Evolutionary conservation across 768 basidiomycete genomes (phyloP).

Genomic region (Crucibulum laeve): DNA sequence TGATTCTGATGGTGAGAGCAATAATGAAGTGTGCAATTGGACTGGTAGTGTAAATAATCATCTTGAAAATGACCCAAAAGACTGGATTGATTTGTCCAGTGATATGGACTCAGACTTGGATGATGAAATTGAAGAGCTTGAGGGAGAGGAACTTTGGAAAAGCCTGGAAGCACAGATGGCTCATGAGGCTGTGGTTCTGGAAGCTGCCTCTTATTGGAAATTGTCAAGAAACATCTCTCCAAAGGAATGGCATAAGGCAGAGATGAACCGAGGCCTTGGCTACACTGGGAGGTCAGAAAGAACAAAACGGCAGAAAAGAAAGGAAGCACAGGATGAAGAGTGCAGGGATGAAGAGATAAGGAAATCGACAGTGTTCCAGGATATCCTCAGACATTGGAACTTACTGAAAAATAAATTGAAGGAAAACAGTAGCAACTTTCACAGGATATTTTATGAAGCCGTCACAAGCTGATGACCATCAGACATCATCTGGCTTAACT

Average conservation of each 20-base stretch:
- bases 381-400: background rate
- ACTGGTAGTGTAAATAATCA: background rate
- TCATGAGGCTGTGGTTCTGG: background rate
- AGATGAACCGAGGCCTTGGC: slow-evolving; percentile 8
- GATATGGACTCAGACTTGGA: slow-evolving; percentile 1
- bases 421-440: background rate
- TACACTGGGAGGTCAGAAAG: slow-evolving; percentile 8
- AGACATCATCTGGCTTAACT: background rate
- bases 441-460: background rate
- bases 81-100: background rate
- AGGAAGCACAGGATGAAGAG: slow-evolving; percentile 11
- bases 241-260: slow-evolving; percentile 12
- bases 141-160: slow-evolving; percentile 5
- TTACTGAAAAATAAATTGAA: background rate
- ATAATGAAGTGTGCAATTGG: too few relatives aligned
- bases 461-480: background rate
- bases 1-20: too few relatives aligned
- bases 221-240: background rate
- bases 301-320: slow-evolving; percentile 3
- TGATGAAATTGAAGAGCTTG: slow-evolving; percentile 5
- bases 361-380: slow-evolving; percentile 4
- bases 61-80: background rate
- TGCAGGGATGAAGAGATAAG: background rate
- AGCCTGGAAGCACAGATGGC: slow-evolving; percentile 1
- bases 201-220: slow-evolving; percentile 2